Evolutionary conservation across 1,284 basidiomycete genomes (phyloP), one percentile per base, ranked within the genome.

Genomic region (Trichosporon sp.): DNA sequence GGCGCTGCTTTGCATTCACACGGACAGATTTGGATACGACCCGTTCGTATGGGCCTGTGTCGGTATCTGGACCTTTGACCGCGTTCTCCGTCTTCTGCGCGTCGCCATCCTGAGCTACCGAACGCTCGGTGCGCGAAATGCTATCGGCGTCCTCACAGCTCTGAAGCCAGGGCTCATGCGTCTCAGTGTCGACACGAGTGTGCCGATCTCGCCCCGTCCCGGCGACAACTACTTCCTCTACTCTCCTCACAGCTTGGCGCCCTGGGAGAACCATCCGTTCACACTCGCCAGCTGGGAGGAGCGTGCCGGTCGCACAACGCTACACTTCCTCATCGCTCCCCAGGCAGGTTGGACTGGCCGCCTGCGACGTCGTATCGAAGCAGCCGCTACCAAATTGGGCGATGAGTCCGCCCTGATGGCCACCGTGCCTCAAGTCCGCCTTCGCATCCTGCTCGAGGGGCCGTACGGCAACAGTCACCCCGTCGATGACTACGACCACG

Each of bases 261-360:
- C 69, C 2, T 74, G 72, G 72, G 71, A 76, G 61, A 73, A 73
- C 54, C 73, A 74, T 61, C 71, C 72, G 6, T 74, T 74, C 67
- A 72, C 72, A 0, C 61, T 76, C 3, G 72, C 72, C 3, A 58
- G 57, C 16, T 69, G 70, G 66, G 61, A 67, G 29, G 49, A 46
- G 40, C 16, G 56, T 5, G 16, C 57, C 4, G 34, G 32, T 6
- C 59, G 52, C 3, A 69, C 63, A 3, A 61, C 54, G 9, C 66
- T 74, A 8, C 62, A 71, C 58, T 74, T 74, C 56, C 64, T 73
- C n/a, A 65, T 72, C 32, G 67, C 65, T 8, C 69, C 72, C 2
- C 65, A 65, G 9, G 58, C 27, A 4, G 73, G 72, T n/a, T 67
- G 64, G 16, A 76, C 73, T 8, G 40, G 59, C 4, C 60, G 37